Evolutionary conservation across 768 basidiomycete species (phyloP).

Genomic region (Pulveroboletus sp.): DNA sequence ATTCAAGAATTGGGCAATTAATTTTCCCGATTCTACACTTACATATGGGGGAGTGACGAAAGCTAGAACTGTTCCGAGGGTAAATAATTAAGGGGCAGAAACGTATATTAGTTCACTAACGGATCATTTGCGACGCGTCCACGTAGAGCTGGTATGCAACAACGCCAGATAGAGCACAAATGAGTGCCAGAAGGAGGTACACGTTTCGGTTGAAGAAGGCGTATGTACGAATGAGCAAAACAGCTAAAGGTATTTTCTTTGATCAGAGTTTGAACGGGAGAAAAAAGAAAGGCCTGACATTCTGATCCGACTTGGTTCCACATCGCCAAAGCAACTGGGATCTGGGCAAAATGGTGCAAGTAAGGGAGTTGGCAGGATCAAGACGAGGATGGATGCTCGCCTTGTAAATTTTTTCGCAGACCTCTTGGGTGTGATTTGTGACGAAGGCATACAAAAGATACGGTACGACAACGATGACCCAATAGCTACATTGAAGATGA

Average conservation of each 20-base stretch:
- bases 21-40: constrained; percentile 20
- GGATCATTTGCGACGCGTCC: constrained; percentile 72
- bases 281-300: constrained; percentile 39
- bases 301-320: constrained; percentile 88
- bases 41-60: constrained; percentile 66
- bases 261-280: neutral
- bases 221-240: constrained; percentile 80
- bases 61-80: constrained; percentile 48
- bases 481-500: constrained; percentile 52
- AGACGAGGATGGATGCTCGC: constrained; percentile 32
- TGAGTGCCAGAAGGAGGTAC: constrained; percentile 60
- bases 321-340: constrained; percentile 79
- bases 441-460: constrained; percentile 78
- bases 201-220: constrained; percentile 82
- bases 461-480: constrained; percentile 79
- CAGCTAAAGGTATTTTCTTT: constrained; percentile 41
- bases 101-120: constrained; percentile 38
- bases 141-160: constrained; percentile 83
- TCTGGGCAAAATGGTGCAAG: constrained; percentile 37
- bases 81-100: constrained; percentile 8
- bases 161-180: constrained; percentile 67
- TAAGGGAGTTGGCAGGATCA: neutral
- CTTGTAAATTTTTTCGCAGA: constrained; percentile 70
- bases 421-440: constrained; percentile 58
- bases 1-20: neutral